phyloP scores from a whole-genome alignment of 75 land plant genomes.

The Selaginella moellendorffii region DNA sequence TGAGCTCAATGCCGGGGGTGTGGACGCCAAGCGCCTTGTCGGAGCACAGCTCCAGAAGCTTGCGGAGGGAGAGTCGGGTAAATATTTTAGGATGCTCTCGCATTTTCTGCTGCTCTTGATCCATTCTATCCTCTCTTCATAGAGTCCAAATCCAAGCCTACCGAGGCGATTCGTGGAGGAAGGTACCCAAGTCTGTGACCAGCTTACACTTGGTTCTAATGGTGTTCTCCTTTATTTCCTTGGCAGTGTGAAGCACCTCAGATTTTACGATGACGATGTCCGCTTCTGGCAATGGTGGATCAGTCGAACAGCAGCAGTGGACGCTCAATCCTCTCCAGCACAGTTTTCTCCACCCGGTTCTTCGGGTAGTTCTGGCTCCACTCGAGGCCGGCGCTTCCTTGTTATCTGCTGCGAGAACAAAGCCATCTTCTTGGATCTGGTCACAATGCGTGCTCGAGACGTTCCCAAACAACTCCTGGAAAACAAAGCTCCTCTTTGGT shows the following conservation, averaged over 20 bases:
- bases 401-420: slow-evolving; percentile 98
- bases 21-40: slow-evolving; percentile 82
- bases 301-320: slow-evolving; percentile 88
- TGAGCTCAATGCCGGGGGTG: slow-evolving; percentile 89
- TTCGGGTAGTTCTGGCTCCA: slow-evolving; percentile 41
- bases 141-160: slow-evolving; percentile 56
- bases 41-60: slow-evolving; percentile 96
- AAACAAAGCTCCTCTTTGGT: slow-evolving; percentile 90
- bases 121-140: not conserved
- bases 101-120: too few relatives aligned
- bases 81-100: not conserved
- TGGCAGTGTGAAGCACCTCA: slow-evolving; percentile 90
- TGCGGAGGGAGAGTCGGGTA: slow-evolving; percentile 72
- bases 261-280: slow-evolving; percentile 94
- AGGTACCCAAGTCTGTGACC: slow-evolving; percentile 30
- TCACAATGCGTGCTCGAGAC: slow-evolving; percentile 96
- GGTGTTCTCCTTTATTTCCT: slow-evolving; percentile 11
- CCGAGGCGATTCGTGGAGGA: slow-evolving; percentile 88
- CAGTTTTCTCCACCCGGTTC: slow-evolving; percentile 48
- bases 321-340: slow-evolving; percentile 54
- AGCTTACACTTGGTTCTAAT: too few relatives aligned
- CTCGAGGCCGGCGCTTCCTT: slow-evolving; percentile 93
- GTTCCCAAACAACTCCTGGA: slow-evolving; percentile 90
- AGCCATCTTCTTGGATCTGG: slow-evolving; percentile 91
- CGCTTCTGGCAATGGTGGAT: slow-evolving; percentile 98